Evolutionary conservation across 441 rosid genomes (phyloP).

Genomic region (Viola pubescens): DNA sequence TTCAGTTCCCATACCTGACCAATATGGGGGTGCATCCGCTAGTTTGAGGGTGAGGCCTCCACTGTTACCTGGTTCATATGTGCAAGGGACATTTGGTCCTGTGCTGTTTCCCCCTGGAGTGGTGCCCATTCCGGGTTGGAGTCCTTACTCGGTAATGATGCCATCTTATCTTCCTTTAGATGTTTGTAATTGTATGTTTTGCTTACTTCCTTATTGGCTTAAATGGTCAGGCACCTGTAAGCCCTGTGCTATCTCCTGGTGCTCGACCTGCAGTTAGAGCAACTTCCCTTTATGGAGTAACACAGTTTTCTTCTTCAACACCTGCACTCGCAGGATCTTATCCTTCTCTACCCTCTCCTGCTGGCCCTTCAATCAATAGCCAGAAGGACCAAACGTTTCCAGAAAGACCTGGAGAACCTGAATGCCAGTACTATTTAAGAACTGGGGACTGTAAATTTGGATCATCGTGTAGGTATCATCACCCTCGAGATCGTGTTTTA

Average conservation of each 20-base stretch:
- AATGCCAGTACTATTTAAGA: conserved; percentile 74
- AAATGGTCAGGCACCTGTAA: conserved; percentile 69
- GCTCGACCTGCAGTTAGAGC: conserved; percentile 79
- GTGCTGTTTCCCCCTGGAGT: conserved; percentile 68
- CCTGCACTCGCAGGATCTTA: conserved; percentile 54
- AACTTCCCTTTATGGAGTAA: conserved; percentile 65
- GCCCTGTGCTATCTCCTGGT: conserved; percentile 83
- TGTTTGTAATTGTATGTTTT: conserved; percentile 9
- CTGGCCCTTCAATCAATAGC: conserved; percentile 36
- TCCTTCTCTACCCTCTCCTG: conserved; percentile 44
- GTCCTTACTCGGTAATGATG: conserved; percentile 72
- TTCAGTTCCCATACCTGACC: conserved; percentile 61
- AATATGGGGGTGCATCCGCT: conserved; percentile 55
- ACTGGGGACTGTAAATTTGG: conserved; percentile 94
- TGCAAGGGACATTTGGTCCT: conserved; percentile 80
- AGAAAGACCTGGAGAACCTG: conserved; percentile 84
- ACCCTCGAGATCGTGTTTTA: conserved; percentile 56
- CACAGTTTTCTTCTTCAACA: conserved; percentile 60
- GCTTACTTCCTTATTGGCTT: conserved; percentile 17
- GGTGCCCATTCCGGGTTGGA: conserved; percentile 79
- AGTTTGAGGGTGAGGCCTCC: conserved; percentile 72
- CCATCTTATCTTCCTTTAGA: conserved; percentile 3
- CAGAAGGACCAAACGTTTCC: conserved; percentile 67
- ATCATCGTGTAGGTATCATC: conserved; percentile 79
- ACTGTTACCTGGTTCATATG: conserved; percentile 62